Conservation (phyloP, 306 rosid genomes). For the Cucurbita moschata region DNA sequence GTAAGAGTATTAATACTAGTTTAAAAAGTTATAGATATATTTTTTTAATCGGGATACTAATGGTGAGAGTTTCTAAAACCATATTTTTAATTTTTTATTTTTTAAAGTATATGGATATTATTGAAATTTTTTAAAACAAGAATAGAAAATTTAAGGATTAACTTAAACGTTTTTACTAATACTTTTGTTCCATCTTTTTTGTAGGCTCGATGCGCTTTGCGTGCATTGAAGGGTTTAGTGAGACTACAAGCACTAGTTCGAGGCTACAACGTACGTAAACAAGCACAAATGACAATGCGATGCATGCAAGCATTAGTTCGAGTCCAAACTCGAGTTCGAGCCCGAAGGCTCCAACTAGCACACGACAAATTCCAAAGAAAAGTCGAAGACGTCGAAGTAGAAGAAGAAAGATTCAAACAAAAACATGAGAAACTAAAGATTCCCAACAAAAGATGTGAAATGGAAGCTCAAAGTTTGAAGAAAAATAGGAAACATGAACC, state of each 20-base stretch:
- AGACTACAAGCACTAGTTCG: slow-evolving; percentile 86
- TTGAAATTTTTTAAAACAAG: too few species aligned
- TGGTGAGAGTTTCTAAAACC: too few species aligned
- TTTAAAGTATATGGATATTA: too few species aligned
- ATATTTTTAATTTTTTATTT: too few species aligned
- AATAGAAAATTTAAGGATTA: too few species aligned
- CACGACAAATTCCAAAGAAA: slow-evolving; percentile 34
- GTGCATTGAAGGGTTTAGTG: slow-evolving; percentile 87
- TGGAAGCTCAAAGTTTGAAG: slow-evolving; percentile 25
- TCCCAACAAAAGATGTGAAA: slow-evolving; percentile 11
- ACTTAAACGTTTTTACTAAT: too few species aligned
- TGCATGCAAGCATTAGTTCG: slow-evolving; percentile 94
- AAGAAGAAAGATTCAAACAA: background rate
- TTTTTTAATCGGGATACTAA: too few species aligned
- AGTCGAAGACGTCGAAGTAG: background rate
- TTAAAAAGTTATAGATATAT: too few species aligned
- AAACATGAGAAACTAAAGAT: slow-evolving; percentile 12
- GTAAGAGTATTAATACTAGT: too few species aligned
- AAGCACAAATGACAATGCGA: slow-evolving; percentile 92
- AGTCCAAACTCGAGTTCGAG: slow-evolving; percentile 68
- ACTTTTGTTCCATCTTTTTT: background rate
- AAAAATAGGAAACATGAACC: slow-evolving; percentile 43
- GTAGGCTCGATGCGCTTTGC: slow-evolving; percentile 81
- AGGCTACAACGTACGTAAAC: slow-evolving; percentile 83
- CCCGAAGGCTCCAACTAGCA: slow-evolving; percentile 50